Base-by-base conservation (phyloP, 495 filamentous ascomycete genomes). In the Penicillium odoratum region DNA sequence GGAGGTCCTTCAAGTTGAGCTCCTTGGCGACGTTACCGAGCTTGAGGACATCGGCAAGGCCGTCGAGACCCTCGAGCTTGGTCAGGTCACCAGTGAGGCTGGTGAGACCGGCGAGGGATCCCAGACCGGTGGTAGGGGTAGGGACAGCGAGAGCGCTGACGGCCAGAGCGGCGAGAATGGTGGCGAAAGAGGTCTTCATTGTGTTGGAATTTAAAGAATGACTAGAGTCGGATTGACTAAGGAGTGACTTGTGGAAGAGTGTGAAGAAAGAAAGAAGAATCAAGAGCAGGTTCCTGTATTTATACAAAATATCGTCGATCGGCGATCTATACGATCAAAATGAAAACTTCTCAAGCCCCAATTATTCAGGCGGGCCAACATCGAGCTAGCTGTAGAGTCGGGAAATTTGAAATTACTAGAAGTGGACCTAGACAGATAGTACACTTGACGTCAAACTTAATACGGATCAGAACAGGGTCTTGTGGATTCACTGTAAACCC, bases 101-200 rank as follows among this genome's bases (percentile, higher is more conserved):
- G 21, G 56, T 50, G 21, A 73, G 53, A 28, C 31, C 61, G 31
- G 64, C 43, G 30, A 67, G 57, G 44, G 45, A 48, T 6, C 45
- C 45, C 25, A 48, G 26, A 18, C 46, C 28, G 28, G 28, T 26
- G 34, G 4, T 21, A 45, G 36, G 38, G 68, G 28, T 58, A 44
- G 72, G 74, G 54, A 69, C 71, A 48, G 72, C 74, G 29, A 70
- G 33, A 60, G 65, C 67, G 51, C 67, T 62, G 59, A 60, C 47
- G 57, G 73, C 71, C 49, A 72, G 50, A 51, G 69, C 63, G 52
- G 71, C 71, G 51, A 76, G n/a, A 54, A 63, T 60, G 52, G 72
- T 59, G 52, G 68, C 57, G 42, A 74, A 68, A 36, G 69, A 66
- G 54, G 66, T 65, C 73, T 75, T 75, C 73, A 75, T 74, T 58